Conservation (phyloP, 352 stramenopile genomes). For the Phytopythium mirpurense region DNA sequence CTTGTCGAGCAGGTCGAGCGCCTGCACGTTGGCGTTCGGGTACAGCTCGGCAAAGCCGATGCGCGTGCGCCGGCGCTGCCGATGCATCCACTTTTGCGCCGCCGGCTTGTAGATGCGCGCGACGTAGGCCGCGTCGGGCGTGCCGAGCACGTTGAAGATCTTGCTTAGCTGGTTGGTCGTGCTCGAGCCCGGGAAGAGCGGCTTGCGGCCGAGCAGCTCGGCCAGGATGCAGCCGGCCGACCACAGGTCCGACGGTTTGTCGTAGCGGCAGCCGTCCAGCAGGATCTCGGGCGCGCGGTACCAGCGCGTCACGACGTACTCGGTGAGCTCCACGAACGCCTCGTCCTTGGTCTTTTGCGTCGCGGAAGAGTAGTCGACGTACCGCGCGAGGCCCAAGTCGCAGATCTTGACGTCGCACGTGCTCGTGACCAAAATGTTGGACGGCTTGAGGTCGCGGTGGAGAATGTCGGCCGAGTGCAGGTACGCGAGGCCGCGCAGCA, state of each 20-base stretch:
- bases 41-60: conserved; percentile 78
- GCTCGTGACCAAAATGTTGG: conserved; percentile 96
- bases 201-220: conserved; percentile 92
- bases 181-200: conserved; percentile 94
- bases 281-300: conserved; percentile 90
- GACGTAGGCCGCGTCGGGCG: conserved; percentile 68
- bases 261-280: conserved; percentile 80
- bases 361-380: conserved; percentile 53
- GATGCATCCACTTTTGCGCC: conserved; percentile 64
- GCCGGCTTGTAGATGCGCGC: conserved; percentile 62
- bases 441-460: conserved; percentile 95
- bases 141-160: conserved; percentile 92
- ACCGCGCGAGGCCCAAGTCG: conserved; percentile 92
- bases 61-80: conserved; percentile 39
- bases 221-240: conserved; percentile 95
- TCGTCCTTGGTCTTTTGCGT: conserved; percentile 39
- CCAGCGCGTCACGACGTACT: conserved; percentile 78
- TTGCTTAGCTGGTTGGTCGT: conserved; percentile 97
- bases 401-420: conserved; percentile 96
- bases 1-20: conserved; percentile 70
- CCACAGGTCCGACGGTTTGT: conserved; percentile 75
- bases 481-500: conserved; percentile 95
- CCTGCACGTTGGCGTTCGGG: conserved; percentile 60
- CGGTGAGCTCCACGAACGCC: conserved; percentile 61
- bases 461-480: conserved; percentile 96